phyloP scores from a whole-genome alignment of 768 basidiomycete species.

The Mycena sanguinolenta region DNA sequence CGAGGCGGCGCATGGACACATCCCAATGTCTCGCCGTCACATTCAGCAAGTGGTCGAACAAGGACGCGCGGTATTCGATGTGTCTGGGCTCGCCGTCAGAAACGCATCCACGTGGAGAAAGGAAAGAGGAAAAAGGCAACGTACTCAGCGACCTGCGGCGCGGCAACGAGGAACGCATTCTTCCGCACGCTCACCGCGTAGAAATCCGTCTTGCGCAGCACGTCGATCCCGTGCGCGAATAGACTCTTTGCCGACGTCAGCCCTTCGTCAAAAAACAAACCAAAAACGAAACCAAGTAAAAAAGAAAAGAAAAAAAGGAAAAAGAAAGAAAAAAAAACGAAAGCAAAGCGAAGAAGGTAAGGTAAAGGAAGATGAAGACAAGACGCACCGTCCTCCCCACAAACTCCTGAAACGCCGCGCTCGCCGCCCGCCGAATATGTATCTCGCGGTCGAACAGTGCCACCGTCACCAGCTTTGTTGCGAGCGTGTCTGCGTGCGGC shows the following conservation, averaged over 20 bases:
- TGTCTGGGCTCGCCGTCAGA: constrained; percentile 75
- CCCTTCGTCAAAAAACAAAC: constrained; percentile 1
- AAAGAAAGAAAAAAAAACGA: too few species aligned
- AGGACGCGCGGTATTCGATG: constrained; percentile 74
- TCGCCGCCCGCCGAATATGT: constrained; percentile 94
- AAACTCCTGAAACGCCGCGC: constrained; percentile 97
- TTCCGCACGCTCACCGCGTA: constrained; percentile 90
- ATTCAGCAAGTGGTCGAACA: constrained; percentile 81
- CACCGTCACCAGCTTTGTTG: constrained; percentile 79
- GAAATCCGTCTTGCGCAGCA: constrained; percentile 93
- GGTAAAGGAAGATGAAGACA: not conserved
- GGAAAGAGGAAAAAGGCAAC: constrained; percentile 47
- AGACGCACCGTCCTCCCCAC: constrained; percentile 90
- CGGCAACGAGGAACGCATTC: constrained; percentile 88
- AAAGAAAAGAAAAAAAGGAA: too few species aligned
- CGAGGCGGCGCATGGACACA: constrained; percentile 79
- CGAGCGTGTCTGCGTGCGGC: constrained; percentile 75
- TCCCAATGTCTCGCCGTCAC: constrained; percentile 94
- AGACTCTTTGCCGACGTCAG: constrained; percentile 66
- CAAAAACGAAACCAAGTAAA: not conserved
- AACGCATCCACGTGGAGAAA: too few species aligned
- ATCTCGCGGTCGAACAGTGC: constrained; percentile 94
- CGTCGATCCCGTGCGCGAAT: constrained; percentile 95
- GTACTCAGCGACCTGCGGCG: constrained; percentile 89
- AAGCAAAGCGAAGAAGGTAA: too few species aligned